Conservation (phyloP, 495 filamentous ascomycete genomes). For the Aspergillus conjunctus region DNA sequence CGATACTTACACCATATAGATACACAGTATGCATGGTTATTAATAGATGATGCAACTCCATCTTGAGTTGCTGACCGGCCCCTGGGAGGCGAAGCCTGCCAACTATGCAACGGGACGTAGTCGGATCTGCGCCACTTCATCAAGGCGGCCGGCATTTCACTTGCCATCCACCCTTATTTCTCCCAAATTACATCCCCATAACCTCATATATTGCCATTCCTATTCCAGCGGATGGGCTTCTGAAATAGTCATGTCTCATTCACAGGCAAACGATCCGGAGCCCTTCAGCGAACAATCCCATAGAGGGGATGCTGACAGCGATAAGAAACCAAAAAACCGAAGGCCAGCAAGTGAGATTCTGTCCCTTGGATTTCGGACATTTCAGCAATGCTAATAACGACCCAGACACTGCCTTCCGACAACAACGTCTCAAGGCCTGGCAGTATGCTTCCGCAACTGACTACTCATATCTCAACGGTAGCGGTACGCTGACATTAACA, state of each 20-base stretch:
- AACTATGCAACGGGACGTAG: conserved; percentile 18
- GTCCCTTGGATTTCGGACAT: conserved; percentile 11
- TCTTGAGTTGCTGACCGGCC: not conserved
- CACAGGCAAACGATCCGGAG: conserved; percentile 44
- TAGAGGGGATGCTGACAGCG: conserved; percentile 42
- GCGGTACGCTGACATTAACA: conserved; percentile 31
- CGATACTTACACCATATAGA: no score
- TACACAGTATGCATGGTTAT: no score
- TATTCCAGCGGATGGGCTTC: not conserved
- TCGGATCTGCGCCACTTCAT: conserved; percentile 10
- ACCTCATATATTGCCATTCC: not conserved
- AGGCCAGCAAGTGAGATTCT: conserved; percentile 74
- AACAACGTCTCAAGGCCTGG: conserved; percentile 93
- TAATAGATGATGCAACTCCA: not conserved
- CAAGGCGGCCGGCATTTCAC: not conserved
- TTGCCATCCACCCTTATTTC: not conserved
- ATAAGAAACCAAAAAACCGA: conserved; percentile 82
- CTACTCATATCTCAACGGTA: not conserved
- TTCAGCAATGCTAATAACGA: conserved; percentile 14
- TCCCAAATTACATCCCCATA: not conserved
- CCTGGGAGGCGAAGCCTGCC: conserved; percentile 19
- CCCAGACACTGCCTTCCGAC: conserved; percentile 85
- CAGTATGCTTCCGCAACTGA: conserved; percentile 60
- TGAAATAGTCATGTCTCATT: conserved; percentile 49
- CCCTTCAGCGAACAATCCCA: conserved; percentile 54